phyloP scores from a whole-genome alignment of 495 filamentous ascomycete species.

The Penicillium coffeae region DNA sequence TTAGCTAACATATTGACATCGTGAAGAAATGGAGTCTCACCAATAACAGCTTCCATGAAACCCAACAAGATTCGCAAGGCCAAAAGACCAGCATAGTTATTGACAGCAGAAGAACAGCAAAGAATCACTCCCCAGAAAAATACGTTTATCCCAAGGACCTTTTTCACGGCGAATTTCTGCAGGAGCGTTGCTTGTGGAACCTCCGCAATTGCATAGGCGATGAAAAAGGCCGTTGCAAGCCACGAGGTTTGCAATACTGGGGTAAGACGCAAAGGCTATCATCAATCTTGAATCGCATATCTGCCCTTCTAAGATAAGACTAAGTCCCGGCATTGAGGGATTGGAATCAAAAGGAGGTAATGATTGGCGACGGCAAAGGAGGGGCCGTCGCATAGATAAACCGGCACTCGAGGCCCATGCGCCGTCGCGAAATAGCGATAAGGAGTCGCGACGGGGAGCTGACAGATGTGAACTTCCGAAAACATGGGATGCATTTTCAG shows the following conservation, averaged over 20 bases:
- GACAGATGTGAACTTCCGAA: neutral
- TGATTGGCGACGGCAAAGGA: constrained; percentile 12
- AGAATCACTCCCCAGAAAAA: constrained; percentile 42
- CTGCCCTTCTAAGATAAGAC: neutral
- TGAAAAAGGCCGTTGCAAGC: constrained; percentile 51
- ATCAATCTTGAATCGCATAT: neutral
- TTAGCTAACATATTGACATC: neutral
- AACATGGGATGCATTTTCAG: neutral
- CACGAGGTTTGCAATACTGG: too few species aligned
- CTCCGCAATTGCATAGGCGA: constrained; percentile 52
- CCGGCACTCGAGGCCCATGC: neutral
- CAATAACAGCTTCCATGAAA: constrained; percentile 61
- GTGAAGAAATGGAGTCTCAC: constrained; percentile 27
- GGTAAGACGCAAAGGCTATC: too few species aligned
- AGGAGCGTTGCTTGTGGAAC: constrained; percentile 35
- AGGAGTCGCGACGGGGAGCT: neutral
- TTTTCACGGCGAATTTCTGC: constrained; percentile 46
- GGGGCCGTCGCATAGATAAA: constrained; percentile 28
- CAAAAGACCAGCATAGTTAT: constrained; percentile 17
- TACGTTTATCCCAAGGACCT: constrained; percentile 50
- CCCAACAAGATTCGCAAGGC: constrained; percentile 56
- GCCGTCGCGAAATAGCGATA: constrained; percentile 7
- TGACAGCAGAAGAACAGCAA: constrained; percentile 18
- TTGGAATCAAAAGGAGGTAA: constrained; percentile 1
- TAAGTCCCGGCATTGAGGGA: neutral